Base-by-base conservation (phyloP, 106 monocot species). In the Phalaenopsis equestris region DNA sequence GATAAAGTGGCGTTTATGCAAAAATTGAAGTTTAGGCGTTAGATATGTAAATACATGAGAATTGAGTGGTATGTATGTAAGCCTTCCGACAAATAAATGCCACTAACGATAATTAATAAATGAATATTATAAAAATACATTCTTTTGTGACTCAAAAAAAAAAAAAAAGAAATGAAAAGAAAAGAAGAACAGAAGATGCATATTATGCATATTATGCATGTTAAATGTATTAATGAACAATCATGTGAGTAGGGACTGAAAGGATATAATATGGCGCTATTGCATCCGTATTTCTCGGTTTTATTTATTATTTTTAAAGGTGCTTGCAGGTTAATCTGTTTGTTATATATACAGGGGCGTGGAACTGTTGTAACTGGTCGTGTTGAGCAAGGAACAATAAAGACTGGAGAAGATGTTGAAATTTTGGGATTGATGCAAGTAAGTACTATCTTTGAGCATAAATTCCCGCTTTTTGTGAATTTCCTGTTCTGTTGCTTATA, bases 341-440 rank as follows among this genome's bases (percentile, higher is more conserved):
- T 74, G 0, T 67, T 83, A 21, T 55, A 41, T 81, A 45, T 87
- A 5, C 74, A 91, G 91, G 91, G 91, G 19, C 91, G 91, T 74
- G 91, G 91, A 80, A 91, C 91, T 81, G 91, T 91, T 79, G 91
- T 89, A 67, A 91, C 91, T 37, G 91, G 91, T 15, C 89, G 91
- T 74, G 79, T 91, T 36, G 91, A 89, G 77, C 83, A 83, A 79
- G 83, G 83, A 79, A 83, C 83, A 36, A 83, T 83, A 37, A 83
- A 83, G 73, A 74, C 79, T 36, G 78, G 83, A 61, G 83, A 83
- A 74, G 83, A 83, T 73, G 83, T 83, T 79, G 83, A 83, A 73
- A 78, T 91, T 55, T 87, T 91, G 81, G 91, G 91, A 39, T 86
- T 91, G 78, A 89, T 73, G 81, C 89, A 85, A 84, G 91, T 91